phyloP scores from a whole-genome alignment of 2,329 filamentous ascomycete species.

The Elsinoe fawcettii region DNA sequence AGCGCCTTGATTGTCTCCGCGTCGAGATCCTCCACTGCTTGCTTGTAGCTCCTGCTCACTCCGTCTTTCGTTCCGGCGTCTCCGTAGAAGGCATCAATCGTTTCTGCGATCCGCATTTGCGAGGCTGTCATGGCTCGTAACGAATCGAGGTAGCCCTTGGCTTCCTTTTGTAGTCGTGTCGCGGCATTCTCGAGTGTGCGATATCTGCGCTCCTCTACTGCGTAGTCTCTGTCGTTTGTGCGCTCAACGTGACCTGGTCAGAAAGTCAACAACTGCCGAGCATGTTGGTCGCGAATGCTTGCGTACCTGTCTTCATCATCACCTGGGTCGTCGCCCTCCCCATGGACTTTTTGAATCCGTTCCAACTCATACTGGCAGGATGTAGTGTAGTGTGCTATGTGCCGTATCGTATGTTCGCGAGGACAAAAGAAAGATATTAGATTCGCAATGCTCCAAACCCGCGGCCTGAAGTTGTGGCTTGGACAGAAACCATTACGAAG shows the following conservation, averaged over 20 bases:
- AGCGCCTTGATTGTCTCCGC: slow-evolving; percentile 97
- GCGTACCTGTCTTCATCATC: slow-evolving; percentile 95
- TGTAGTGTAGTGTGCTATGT: not conserved
- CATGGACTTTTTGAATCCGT: slow-evolving; percentile 56
- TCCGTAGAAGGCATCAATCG: slow-evolving; percentile 98
- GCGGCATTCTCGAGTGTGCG: slow-evolving; percentile 95
- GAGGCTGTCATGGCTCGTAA: slow-evolving; percentile 97
- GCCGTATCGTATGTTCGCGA: not conserved
- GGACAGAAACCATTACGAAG: not conserved
- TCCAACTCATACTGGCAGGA: slow-evolving; percentile 54
- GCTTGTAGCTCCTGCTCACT: slow-evolving; percentile 94
- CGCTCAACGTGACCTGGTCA: slow-evolving; percentile 81
- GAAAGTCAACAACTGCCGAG: not conserved
- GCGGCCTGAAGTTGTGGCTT: not conserved
- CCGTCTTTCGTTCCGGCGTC: slow-evolving; percentile 91
- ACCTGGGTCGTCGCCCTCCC: slow-evolving; percentile 88
- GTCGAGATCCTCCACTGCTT: slow-evolving; percentile 94
- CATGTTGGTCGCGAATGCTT: not conserved
- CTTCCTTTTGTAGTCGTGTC: slow-evolving; percentile 88
- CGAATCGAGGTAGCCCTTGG: slow-evolving; percentile 95
- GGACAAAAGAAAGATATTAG: not conserved
- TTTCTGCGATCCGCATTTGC: slow-evolving; percentile 98
- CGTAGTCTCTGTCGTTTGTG: slow-evolving; percentile 97
- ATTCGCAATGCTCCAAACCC: not conserved
- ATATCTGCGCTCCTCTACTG: slow-evolving; percentile 87